phyloP scores from a whole-genome alignment of 2,329 filamentous ascomycete species.

The Amylocarpus encephaloides region DNA sequence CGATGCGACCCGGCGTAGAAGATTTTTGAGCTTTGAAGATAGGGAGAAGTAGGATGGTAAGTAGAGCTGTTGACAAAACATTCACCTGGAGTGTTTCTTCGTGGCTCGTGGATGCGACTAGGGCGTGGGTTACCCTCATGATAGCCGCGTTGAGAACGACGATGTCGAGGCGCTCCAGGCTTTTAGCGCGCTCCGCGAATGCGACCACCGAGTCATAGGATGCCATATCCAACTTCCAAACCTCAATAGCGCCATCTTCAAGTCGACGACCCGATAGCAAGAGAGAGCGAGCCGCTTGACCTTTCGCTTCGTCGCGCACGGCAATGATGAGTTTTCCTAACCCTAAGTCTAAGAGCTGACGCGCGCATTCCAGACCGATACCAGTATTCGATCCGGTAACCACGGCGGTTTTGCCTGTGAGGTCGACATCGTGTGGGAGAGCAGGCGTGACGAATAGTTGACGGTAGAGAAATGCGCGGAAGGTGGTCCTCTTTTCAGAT shows the following conservation, averaged over 20 bases:
- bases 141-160: conserved; percentile 9
- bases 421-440: conserved; percentile 1
- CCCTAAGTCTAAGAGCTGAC: conserved; percentile 35
- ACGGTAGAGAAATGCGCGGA: conserved; percentile 5
- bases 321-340: conserved; percentile 41
- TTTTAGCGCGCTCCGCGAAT: conserved; percentile 1
- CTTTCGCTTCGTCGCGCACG: conserved; percentile 39
- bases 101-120: not conserved
- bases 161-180: conserved; percentile 4
- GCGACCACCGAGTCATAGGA: conserved; percentile 2
- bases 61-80: conserved; percentile 7
- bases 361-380: conserved; percentile 38
- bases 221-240: conserved; percentile 44
- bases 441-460: conserved; percentile 5
- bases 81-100: conserved; percentile 6
- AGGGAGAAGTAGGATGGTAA: conserved; percentile 4
- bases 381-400: conserved; percentile 14
- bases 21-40: not conserved
- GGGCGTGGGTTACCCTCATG: not conserved
- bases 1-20: not conserved
- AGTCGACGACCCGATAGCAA: conserved; percentile 25
- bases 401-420: conserved; percentile 10
- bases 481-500: conserved; percentile 2
- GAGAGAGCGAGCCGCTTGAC: conserved; percentile 34
- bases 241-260: conserved; percentile 37